These are phyloP conservation scores for Porcisia deanei DNA, from an alignment of 208 protist species.

Conservation along the genomic window DNA sequence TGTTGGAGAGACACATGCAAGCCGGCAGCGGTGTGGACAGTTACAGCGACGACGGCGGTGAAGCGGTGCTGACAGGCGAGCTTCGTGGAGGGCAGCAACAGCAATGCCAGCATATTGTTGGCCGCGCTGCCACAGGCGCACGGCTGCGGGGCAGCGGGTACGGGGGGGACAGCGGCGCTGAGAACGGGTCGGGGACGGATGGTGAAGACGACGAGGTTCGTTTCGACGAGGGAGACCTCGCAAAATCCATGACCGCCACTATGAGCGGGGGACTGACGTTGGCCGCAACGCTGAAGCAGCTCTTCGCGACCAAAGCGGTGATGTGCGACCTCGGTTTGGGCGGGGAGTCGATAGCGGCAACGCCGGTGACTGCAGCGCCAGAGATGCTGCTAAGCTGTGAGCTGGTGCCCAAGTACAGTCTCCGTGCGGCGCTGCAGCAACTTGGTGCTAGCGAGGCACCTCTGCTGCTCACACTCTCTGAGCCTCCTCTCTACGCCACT, in stretches of 20 bases:
- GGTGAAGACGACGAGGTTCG: not conserved
- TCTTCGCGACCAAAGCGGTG: slow-evolving; percentile 5
- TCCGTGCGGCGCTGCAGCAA: slow-evolving; percentile 14
- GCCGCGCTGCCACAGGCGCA: not conserved
- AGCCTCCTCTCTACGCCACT: slow-evolving; percentile 29
- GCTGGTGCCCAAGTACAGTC: slow-evolving; percentile 9
- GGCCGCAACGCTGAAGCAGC: slow-evolving; percentile 28
- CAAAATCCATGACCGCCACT: slow-evolving; percentile 11
- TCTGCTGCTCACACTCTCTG: slow-evolving; percentile 30
- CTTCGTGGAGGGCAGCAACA: slow-evolving; percentile 10
- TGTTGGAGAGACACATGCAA: not conserved
- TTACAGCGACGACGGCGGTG: slow-evolving; percentile 17
- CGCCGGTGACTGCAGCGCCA: slow-evolving; percentile 11
- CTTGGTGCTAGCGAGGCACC: slow-evolving; percentile 21
- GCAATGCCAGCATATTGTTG: slow-evolving; percentile 1
- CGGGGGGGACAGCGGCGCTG: slow-evolving; percentile 1
- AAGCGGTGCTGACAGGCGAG: slow-evolving; percentile 16
- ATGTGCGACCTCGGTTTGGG: not conserved
- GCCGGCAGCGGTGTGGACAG: not conserved
- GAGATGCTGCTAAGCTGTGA: slow-evolving; percentile 16
- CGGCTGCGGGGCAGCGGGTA: not conserved
- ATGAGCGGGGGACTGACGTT: not conserved
- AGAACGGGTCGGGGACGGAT: not conserved
- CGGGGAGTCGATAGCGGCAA: not conserved
- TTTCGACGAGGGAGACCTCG: slow-evolving; percentile 15